These are phyloP conservation scores for Craterostigma plantagineum DNA, from an alignment of 257 asterid genomes.

Conservation along the genomic window DNA sequence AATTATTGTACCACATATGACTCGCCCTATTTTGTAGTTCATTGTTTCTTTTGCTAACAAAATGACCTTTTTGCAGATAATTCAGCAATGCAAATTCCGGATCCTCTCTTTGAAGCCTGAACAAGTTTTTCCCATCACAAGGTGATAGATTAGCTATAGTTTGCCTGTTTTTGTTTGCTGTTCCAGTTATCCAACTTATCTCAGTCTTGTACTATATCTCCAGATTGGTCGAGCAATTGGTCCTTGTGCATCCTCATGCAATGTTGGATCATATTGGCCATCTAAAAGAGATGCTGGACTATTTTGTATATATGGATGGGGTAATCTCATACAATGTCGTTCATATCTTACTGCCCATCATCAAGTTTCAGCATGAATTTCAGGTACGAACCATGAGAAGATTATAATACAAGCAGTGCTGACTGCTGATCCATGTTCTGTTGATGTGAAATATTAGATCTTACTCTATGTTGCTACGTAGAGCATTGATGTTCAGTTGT, in stretches of 20 bases:
- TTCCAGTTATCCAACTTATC: constrained; percentile 10
- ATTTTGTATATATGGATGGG: constrained; percentile 54
- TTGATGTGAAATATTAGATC: too few species aligned
- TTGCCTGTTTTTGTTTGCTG: constrained; percentile 6
- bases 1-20: too few species aligned
- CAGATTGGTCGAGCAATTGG: constrained; percentile 52
- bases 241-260: constrained; percentile 42
- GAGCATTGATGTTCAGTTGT: neutral
- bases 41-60: too few species aligned
- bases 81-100: constrained; percentile 69
- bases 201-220: constrained; percentile 5
- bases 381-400: constrained; percentile 39
- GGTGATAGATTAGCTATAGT: constrained; percentile 19
- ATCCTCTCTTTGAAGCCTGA: constrained; percentile 69
- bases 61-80: constrained; percentile 32
- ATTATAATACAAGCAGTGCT: constrained; percentile 5
- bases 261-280: constrained; percentile 55
- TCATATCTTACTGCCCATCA: constrained; percentile 44
- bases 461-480: too few species aligned
- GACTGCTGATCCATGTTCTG: constrained; percentile 7
- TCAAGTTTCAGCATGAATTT: constrained; percentile 43
- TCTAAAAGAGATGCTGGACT: constrained; percentile 75
- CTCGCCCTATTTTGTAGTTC: too few species aligned
- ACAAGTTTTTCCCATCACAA: constrained; percentile 35
- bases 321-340: constrained; percentile 45